Evolutionary conservation across 2,329 filamentous ascomycete species (phyloP).

Genomic region (Didymella keratinophila): DNA sequence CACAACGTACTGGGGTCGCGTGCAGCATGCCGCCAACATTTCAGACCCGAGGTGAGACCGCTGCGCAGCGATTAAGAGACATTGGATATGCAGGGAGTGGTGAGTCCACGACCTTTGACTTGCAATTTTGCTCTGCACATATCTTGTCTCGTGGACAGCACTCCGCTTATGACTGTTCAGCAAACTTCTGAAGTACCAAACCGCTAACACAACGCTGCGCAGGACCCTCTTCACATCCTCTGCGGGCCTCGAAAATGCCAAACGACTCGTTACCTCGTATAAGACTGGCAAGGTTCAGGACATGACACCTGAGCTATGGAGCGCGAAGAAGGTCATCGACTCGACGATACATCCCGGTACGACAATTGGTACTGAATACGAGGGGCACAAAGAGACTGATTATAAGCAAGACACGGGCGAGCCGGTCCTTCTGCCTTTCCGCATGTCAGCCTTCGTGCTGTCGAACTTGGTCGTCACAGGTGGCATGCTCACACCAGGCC

Average conservation of each 20-base stretch:
- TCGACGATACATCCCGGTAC: constrained; percentile 93
- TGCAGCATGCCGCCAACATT: constrained; percentile 86
- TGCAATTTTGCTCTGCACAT: constrained; percentile 3
- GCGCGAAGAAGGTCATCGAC: constrained; percentile 96
- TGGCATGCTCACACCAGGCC: constrained; percentile 93
- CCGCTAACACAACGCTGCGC: constrained; percentile 30
- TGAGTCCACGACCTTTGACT: constrained; percentile 48
- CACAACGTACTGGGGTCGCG: constrained; percentile 91
- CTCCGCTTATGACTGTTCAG: constrained; percentile 3
- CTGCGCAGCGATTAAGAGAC: constrained; percentile 20
- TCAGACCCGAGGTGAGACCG: constrained; percentile 89
- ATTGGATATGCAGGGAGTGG: constrained; percentile 36
- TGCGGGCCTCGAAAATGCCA: constrained; percentile 83
- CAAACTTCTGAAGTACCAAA: background rate
- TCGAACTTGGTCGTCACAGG: constrained; percentile 94
- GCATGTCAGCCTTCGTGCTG: constrained; percentile 95
- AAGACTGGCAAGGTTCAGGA: constrained; percentile 79
- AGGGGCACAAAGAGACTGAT: constrained; percentile 22
- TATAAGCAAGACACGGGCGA: constrained; percentile 78
- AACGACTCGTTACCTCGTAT: constrained; percentile 80
- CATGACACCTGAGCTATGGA: constrained; percentile 93
- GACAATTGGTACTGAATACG: constrained; percentile 28
- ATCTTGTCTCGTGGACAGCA: background rate
- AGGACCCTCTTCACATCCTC: constrained; percentile 87
- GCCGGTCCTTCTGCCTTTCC: constrained; percentile 91